These are phyloP conservation scores for Tricholoma matsutake DNA, from an alignment of 768 basidiomycete species.

Conservation along the genomic window DNA sequence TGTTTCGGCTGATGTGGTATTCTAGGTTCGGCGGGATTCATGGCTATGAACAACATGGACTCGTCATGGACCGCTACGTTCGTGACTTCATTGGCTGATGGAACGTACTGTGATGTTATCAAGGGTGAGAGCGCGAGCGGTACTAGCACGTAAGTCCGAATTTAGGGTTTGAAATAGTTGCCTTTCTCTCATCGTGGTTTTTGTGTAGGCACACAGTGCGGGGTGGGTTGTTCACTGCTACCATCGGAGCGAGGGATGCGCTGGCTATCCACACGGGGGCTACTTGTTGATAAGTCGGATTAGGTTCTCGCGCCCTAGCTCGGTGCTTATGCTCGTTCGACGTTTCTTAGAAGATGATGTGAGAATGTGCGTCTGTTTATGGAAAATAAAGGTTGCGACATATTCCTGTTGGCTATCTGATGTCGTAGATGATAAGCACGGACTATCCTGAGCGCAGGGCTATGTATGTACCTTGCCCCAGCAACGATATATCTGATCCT, in stretches of 20 bases:
- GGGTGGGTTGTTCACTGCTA: conserved; percentile 47
- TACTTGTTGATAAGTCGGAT: not conserved
- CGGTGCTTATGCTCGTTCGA: too few relatives aligned
- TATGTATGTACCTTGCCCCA: too few relatives aligned
- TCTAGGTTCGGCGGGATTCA: conserved; percentile 52
- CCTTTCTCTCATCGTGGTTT: not conserved
- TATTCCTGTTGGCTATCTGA: too few relatives aligned
- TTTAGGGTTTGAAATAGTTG: not conserved
- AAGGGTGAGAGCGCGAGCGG: conserved; percentile 36
- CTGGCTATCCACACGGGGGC: conserved; percentile 54
- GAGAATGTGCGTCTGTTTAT: too few relatives aligned
- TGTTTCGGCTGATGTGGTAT: not conserved
- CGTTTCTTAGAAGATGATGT: too few relatives aligned
- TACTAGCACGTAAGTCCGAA: conserved; percentile 45
- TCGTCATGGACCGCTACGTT: conserved; percentile 54
- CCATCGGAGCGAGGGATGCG: conserved; percentile 49
- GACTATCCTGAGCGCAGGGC: too few relatives aligned
- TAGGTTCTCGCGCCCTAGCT: too few relatives aligned
- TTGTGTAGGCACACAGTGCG: conserved; percentile 45
- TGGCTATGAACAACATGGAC: conserved; percentile 66
- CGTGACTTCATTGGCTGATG: conserved; percentile 52
- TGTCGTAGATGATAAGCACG: too few relatives aligned
- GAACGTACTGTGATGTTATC: conserved; percentile 64
- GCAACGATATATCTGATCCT: too few relatives aligned
- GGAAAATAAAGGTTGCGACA: too few relatives aligned